Base-by-base conservation (phyloP, 495 filamentous ascomycete genomes). In the Hypoxylon rickii region DNA sequence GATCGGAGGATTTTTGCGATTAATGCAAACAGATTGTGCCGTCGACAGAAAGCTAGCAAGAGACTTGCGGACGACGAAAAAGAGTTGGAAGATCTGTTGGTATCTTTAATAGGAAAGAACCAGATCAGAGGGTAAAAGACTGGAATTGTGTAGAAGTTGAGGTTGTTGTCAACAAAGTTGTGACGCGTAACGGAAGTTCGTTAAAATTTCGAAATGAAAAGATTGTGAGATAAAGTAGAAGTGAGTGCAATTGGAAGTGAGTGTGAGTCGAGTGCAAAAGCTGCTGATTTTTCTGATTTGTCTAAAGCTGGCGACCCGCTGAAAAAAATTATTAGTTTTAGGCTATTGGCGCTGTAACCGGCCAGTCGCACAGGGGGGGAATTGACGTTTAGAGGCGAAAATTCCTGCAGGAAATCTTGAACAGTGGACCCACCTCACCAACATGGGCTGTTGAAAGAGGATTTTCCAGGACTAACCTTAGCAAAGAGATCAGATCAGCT, bases 331-430 rank as follows among this genome's bases (percentile, higher is more conserved):
- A 49, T 49, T 44, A 53, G 37, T 15, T 54, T 55, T 51, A 55
- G 46, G 50, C 52, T 62, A 62, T 62, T 56, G 31, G 22, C 51
- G 44, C 51, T 19, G 26, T 16, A 21, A 18, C 0, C 26, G 54
- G 47, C 52, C 58, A 62, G 38, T 56, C 24, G 55, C 43, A 15
- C 46, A 33, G 47, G 43, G 42, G 52, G 42, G 10, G 29, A 53
- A 17, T 52, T 48, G 11, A 55, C 45, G 33, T 52, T 44, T 18
- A 50, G 44, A 53, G 53, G 48, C 32, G 38, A 57, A 57, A 52
- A 56, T 56, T 62, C 51, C 29, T 56, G 58, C 51, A 56, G 31
- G 59, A 63, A 63, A 63, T 44, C 53, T 62, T 18, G 37, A 56
- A 40, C 32, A 49, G 51, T 44, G 10, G 39, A 49, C 57, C 44